Evolutionary conservation across 1,139 yeast species (phyloP).

Genomic region (Nadsonia commutata): DNA sequence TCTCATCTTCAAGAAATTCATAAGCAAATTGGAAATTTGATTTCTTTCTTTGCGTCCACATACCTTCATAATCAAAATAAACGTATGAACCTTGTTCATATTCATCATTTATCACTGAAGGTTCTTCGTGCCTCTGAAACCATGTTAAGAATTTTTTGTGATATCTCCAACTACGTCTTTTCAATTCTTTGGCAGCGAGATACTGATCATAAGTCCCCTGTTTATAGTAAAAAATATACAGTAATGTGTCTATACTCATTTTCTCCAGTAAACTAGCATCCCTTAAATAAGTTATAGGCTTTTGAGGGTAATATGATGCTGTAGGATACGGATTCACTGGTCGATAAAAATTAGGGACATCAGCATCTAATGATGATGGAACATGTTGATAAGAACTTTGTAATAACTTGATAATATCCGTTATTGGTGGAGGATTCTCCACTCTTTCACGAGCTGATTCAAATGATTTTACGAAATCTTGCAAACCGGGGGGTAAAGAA

Average conservation of each 20-base stretch:
- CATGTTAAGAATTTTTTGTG: constrained; percentile 68
- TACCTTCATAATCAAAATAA: constrained; percentile 81
- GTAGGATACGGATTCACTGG: constrained; percentile 87
- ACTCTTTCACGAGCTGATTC: constrained; percentile 32
- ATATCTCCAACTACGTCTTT: constrained; percentile 76
- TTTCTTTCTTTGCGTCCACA: constrained; percentile 77
- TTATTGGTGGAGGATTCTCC: constrained; percentile 39
- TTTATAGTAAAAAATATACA: constrained; percentile 79
- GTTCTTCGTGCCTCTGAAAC: constrained; percentile 57
- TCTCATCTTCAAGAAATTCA: constrained; percentile 29
- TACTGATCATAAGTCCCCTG: constrained; percentile 59
- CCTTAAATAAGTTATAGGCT: constrained; percentile 38
- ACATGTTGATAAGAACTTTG: constrained; percentile 74
- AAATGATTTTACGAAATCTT: constrained; percentile 31
- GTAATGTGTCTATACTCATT: constrained; percentile 76
- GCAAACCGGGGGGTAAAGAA: constrained; percentile 34
- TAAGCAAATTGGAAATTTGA: constrained; percentile 49
- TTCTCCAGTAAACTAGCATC: constrained; percentile 41
- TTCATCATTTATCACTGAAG: constrained; percentile 31
- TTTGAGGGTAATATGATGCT: constrained; percentile 83
- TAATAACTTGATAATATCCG: constrained; percentile 40
- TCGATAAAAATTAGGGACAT: constrained; percentile 65
- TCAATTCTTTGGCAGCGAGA: constrained; percentile 73
- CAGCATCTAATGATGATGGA: constrained; percentile 89
- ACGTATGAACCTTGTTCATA: constrained; percentile 46